These are phyloP conservation scores for Solioccasus polychromus DNA, from an alignment of 768 basidiomycete species.

Conservation along the genomic window DNA sequence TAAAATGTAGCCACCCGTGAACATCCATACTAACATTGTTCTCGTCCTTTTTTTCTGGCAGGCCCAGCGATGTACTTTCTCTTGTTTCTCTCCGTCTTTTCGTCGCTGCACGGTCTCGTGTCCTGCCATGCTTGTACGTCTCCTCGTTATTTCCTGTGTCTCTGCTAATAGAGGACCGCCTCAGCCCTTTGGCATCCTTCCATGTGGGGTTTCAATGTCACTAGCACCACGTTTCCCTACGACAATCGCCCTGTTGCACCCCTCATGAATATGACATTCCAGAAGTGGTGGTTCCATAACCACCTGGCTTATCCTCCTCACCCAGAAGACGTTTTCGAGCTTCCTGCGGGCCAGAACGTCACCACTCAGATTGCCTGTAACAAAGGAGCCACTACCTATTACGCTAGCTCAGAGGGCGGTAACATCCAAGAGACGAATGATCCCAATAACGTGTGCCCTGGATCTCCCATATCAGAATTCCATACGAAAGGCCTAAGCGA, in stretches of 20 bases:
- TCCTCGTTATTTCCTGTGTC: no score
- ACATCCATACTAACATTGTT: neutral
- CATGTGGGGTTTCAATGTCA: conserved; percentile 74
- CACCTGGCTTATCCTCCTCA: conserved; percentile 60
- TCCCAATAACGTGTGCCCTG: conserved; percentile 52
- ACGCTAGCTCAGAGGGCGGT: conserved; percentile 49
- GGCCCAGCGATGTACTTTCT: conserved; percentile 16
- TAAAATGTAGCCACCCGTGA: conserved; percentile 1
- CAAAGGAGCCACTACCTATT: conserved; percentile 60
- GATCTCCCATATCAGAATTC: conserved; percentile 40
- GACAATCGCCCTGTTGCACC: conserved; percentile 61
- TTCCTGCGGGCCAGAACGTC: conserved; percentile 55
- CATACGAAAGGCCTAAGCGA: conserved; percentile 57
- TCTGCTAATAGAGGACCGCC: neutral
- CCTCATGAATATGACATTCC: conserved; percentile 36
- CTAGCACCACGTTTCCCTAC: conserved; percentile 47
- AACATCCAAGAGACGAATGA: conserved; percentile 47
- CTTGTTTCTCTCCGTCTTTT: neutral
- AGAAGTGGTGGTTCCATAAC: conserved; percentile 59
- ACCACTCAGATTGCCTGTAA: conserved; percentile 56
- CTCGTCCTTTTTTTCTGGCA: conserved; percentile 9
- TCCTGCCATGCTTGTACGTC: conserved; percentile 19
- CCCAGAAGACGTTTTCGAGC: conserved; percentile 51
- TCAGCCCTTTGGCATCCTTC: conserved; percentile 53
- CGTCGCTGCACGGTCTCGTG: conserved; percentile 9